phyloP scores from a whole-genome alignment of 2,329 filamentous ascomycete genomes.

The Nigrograna mackinnonii region DNA sequence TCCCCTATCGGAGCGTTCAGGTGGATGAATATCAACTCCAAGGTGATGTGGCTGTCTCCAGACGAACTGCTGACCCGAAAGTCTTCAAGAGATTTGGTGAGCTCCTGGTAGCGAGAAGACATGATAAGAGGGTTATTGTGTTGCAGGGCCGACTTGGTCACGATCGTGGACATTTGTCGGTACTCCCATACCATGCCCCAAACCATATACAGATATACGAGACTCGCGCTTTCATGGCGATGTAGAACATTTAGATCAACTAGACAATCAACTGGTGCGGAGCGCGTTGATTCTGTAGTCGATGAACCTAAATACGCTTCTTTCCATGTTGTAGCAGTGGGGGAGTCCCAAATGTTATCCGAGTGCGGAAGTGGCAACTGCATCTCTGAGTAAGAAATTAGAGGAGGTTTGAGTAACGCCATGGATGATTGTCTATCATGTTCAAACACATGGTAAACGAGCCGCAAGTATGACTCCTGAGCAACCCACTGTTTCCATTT shows the following conservation, averaged over 20 bases:
- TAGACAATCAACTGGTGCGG: constrained; percentile 33
- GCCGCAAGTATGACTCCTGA: constrained; percentile 69
- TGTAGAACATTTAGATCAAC: constrained; percentile 25
- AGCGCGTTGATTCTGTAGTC: constrained; percentile 14
- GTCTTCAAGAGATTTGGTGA: constrained; percentile 61
- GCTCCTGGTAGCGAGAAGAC: constrained; percentile 53
- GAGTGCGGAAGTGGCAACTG: constrained; percentile 67
- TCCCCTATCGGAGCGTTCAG: constrained; percentile 68
- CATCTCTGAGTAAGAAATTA: constrained; percentile 71
- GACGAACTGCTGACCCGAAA: constrained; percentile 52
- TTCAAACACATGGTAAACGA: constrained; percentile 67
- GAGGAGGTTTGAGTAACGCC: constrained; percentile 65
- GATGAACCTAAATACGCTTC: constrained; percentile 56
- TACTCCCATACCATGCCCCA: constrained; percentile 71
- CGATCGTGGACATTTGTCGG: constrained; percentile 61
- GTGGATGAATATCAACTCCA: constrained; percentile 63
- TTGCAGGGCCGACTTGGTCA: constrained; percentile 44
- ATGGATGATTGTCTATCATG: constrained; percentile 71
- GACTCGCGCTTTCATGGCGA: constrained; percentile 44
- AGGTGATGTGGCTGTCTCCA: constrained; percentile 34
- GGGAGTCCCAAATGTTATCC: constrained; percentile 67
- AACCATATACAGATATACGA: constrained; percentile 66
- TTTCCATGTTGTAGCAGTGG: constrained; percentile 68
- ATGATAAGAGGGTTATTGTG: constrained; percentile 41
- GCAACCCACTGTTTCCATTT: constrained; percentile 71